Evolutionary conservation across 345 rosid species (phyloP).

Genomic region (Citrus medica): DNA sequence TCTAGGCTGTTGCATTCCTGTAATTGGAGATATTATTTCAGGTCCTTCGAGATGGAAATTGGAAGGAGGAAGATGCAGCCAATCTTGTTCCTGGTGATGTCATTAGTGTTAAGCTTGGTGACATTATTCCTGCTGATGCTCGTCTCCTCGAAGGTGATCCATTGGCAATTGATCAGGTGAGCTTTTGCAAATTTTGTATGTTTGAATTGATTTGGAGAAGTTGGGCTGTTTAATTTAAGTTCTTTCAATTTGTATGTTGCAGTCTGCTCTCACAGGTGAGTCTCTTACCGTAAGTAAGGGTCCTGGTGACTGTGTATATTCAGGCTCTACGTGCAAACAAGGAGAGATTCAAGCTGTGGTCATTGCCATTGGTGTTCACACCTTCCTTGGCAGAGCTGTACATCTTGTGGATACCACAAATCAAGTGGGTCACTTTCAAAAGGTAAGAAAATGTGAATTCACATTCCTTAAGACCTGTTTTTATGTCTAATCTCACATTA

Average conservation of each 20-base stretch:
- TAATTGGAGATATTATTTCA: neutral
- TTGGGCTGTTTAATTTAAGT: neutral
- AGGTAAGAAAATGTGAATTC: slow-evolving; percentile 25
- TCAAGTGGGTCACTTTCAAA: slow-evolving; percentile 90
- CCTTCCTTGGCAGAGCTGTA: slow-evolving; percentile 89
- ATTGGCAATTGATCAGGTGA: slow-evolving; percentile 59
- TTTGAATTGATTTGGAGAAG: neutral
- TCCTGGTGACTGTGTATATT: slow-evolving; percentile 76
- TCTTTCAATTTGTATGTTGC: slow-evolving; percentile 1
- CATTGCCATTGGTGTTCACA: slow-evolving; percentile 83
- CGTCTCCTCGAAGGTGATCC: slow-evolving; percentile 75
- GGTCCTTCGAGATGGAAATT: slow-evolving; percentile 59
- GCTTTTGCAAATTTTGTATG: neutral
- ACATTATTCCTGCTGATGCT: slow-evolving; percentile 67
- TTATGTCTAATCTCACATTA: neutral
- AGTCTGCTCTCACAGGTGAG: slow-evolving; percentile 83
- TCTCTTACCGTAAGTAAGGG: slow-evolving; percentile 85
- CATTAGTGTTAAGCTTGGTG: slow-evolving; percentile 64
- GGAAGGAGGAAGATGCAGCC: slow-evolving; percentile 59
- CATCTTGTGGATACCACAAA: slow-evolving; percentile 81
- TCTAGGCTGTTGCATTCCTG: no score
- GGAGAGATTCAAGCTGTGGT: slow-evolving; percentile 90
- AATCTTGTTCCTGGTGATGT: slow-evolving; percentile 71
- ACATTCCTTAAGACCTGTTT: neutral
- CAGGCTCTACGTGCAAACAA: slow-evolving; percentile 92